These are phyloP conservation scores for Massariosphaeria phaeospora DNA, from an alignment of 495 filamentous ascomycete genomes.

Conservation along the genomic window DNA sequence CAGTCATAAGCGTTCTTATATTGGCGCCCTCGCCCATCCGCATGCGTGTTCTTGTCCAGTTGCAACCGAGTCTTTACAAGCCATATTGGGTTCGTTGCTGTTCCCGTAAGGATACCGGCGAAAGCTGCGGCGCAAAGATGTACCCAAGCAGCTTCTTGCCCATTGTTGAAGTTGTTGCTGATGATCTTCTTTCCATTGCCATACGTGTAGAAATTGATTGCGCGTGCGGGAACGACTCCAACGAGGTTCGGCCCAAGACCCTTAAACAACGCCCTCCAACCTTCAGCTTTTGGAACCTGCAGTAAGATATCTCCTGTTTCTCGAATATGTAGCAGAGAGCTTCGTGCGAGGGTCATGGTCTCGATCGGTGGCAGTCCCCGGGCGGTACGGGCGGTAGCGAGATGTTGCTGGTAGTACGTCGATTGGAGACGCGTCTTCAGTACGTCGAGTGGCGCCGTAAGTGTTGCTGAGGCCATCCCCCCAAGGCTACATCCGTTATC, in stretches of 20 bases:
- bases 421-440: conserved; percentile 86
- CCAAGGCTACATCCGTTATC: conserved; percentile 54
- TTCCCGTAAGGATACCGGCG: conserved; percentile 75
- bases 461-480: conserved; percentile 79
- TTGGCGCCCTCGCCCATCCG: conserved; percentile 53
- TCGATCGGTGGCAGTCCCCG: conserved; percentile 47
- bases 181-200: conserved; percentile 80
- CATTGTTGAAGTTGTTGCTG: conserved; percentile 59
- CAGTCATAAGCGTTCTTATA: conserved; percentile 85
- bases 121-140: conserved; percentile 67
- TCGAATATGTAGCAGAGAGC: conserved; percentile 56
- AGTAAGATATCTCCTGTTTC: conserved; percentile 79
- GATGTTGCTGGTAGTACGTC: conserved; percentile 77
- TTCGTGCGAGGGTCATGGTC: conserved; percentile 45
- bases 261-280: conserved; percentile 80
- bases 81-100: conserved; percentile 90
- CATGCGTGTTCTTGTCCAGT: conserved; percentile 66
- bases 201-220: conserved; percentile 86
- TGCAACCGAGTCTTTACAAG: conserved; percentile 85
- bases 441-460: conserved; percentile 85
- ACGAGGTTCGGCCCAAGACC: conserved; percentile 82
- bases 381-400: conserved; percentile 45
- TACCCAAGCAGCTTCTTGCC: conserved; percentile 61
- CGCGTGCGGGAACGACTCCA: conserved; percentile 78
- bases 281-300: conserved; percentile 70